Conservation (phyloP, 2,329 filamentous ascomycete species). For the Hypoxylon sp. region DNA sequence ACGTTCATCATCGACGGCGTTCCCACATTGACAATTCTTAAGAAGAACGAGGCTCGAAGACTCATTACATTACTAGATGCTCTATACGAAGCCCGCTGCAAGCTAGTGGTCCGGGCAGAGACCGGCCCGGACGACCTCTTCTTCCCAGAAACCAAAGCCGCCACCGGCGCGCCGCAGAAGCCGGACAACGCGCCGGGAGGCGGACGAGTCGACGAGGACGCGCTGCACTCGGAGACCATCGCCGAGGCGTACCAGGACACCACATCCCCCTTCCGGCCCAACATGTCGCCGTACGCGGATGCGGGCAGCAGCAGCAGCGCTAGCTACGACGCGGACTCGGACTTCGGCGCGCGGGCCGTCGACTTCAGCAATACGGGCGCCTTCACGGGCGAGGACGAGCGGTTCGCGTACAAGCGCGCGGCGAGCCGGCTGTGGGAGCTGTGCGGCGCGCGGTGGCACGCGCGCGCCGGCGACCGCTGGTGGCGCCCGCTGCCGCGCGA, state of each 20-base stretch:
- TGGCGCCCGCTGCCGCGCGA: slow-evolving; percentile 71
- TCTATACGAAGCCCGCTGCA: slow-evolving; percentile 82
- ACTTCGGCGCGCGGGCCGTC: slow-evolving; percentile 58
- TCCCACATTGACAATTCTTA: slow-evolving; percentile 69
- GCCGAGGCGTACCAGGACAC: slow-evolving; percentile 82
- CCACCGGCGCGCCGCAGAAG: slow-evolving; percentile 35
- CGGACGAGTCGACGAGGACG: slow-evolving; percentile 53
- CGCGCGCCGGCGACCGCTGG: slow-evolving; percentile 66
- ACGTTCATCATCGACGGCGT: slow-evolving; percentile 77
- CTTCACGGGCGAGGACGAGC: slow-evolving; percentile 82
- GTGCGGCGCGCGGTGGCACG: slow-evolving; percentile 77
- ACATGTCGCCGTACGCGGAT: slow-evolving; percentile 71
- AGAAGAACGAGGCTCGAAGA: slow-evolving; percentile 82
- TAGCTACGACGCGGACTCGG: slow-evolving; percentile 64
- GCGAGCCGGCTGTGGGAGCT: slow-evolving; percentile 83
- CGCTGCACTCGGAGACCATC: slow-evolving; percentile 70
- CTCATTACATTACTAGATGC: slow-evolving; percentile 84
- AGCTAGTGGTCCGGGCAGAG: slow-evolving; percentile 72
- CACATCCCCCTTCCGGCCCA: slow-evolving; percentile 79
- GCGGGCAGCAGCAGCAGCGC: slow-evolving; percentile 53
- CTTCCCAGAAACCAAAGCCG: slow-evolving; percentile 67
- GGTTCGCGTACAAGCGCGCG: slow-evolving; percentile 82
- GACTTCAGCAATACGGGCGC: slow-evolving; percentile 73
- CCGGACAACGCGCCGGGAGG: slow-evolving; percentile 46
- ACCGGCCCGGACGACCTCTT: slow-evolving; percentile 77